These are phyloP conservation scores for Neurospora sp. DNA, from an alignment of 495 filamentous ascomycete genomes.

Conservation along the genomic window DNA sequence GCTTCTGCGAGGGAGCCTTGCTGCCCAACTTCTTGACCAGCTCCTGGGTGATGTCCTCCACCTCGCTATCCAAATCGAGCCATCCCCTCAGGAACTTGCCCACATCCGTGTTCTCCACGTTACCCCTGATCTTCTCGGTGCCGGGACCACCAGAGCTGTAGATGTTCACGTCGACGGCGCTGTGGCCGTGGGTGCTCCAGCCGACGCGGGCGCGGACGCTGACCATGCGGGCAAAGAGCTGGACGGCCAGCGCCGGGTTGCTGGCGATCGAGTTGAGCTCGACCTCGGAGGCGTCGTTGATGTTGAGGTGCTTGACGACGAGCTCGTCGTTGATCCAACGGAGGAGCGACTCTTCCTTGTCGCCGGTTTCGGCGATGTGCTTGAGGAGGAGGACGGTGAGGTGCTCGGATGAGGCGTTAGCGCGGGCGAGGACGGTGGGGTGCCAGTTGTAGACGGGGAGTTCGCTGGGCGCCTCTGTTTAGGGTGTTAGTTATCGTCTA, in stretches of 20 bases:
- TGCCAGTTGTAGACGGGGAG: conserved; percentile 70
- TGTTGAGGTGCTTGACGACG: conserved; percentile 58
- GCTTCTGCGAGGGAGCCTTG: not conserved
- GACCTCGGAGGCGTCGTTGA: conserved; percentile 58
- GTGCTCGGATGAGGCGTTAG: conserved; percentile 66
- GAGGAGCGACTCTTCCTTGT: conserved; percentile 30
- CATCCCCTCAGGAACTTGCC: conserved; percentile 72
- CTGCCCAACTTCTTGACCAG: conserved; percentile 47
- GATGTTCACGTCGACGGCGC: conserved; percentile 84
- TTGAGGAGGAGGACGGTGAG: conserved; percentile 48
- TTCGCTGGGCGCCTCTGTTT: conserved; percentile 23
- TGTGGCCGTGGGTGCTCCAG: conserved; percentile 88
- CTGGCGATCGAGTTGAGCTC: conserved; percentile 62
- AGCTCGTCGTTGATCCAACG: conserved; percentile 51
- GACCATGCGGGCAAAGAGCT: conserved; percentile 74
- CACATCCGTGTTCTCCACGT: conserved; percentile 91
- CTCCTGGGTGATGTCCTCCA: conserved; percentile 63
- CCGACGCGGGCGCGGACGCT: conserved; percentile 80
- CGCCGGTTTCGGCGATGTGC: conserved; percentile 36
- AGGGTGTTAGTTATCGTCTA: conserved; percentile 6
- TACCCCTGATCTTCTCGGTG: conserved; percentile 53
- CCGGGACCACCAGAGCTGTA: conserved; percentile 54
- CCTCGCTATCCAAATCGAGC: conserved; percentile 55
- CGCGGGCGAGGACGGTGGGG: conserved; percentile 70
- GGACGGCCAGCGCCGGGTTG: conserved; percentile 36